Conservation (phyloP, 2,329 filamentous ascomycete genomes). For the Colletotrichum sp. region DNA sequence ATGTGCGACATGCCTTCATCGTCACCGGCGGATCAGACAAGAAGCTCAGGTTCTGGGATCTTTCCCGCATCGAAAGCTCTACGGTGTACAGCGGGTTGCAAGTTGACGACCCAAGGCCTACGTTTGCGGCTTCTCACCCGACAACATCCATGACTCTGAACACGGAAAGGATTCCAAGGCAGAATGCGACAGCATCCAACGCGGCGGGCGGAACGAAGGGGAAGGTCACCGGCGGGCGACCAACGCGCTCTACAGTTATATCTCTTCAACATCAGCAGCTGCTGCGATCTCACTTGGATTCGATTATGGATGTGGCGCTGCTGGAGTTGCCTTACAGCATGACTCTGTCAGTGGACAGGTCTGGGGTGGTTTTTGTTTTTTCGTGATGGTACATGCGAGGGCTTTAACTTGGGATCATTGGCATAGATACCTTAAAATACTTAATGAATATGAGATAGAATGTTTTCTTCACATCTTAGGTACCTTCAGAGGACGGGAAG, state of each 20-base stretch:
- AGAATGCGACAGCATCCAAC: slow-evolving; percentile 36
- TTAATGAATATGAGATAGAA: background rate
- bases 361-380: slow-evolving; percentile 88
- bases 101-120: slow-evolving; percentile 73
- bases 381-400: background rate
- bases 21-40: slow-evolving; percentile 89
- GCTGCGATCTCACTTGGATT: slow-evolving; percentile 85
- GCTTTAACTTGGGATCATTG: background rate
- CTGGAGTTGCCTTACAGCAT: slow-evolving; percentile 91
- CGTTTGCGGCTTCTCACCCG: slow-evolving; percentile 70
- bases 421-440: slow-evolving; percentile 14
- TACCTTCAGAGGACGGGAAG: background rate
- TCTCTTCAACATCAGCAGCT: slow-evolving; percentile 87
- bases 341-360: slow-evolving; percentile 88
- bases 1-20: slow-evolving; percentile 81
- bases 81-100: slow-evolving; percentile 80
- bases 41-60: slow-evolving; percentile 94
- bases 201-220: slow-evolving; percentile 34
- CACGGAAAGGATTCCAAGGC: slow-evolving; percentile 61
- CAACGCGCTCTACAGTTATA: slow-evolving; percentile 82
- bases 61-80: slow-evolving; percentile 78
- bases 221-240: slow-evolving; percentile 39
- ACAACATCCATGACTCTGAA: slow-evolving; percentile 69
- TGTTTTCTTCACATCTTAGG: background rate
- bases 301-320: slow-evolving; percentile 85